phyloP scores from a whole-genome alignment of 306 rosid species.

The Cicer chorassanicum region DNA sequence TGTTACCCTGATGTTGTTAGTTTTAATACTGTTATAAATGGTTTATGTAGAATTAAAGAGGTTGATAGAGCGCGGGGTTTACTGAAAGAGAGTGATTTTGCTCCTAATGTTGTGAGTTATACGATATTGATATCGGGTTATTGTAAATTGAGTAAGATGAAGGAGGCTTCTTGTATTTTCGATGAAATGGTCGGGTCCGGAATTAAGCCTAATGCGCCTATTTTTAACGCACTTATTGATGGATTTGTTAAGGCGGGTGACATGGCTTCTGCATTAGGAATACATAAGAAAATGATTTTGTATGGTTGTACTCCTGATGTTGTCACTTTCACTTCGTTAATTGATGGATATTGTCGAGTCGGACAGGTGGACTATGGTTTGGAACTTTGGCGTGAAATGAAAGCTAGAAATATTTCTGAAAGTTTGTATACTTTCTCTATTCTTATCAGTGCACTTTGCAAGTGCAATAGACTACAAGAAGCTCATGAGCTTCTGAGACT shows the following conservation, averaged over 20 bases:
- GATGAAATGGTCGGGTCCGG: conserved; percentile 64
- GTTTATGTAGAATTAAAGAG: conserved; percentile 67
- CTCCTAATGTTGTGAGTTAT: conserved; percentile 68
- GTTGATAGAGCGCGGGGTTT: conserved; percentile 62
- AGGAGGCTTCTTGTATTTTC: conserved; percentile 63
- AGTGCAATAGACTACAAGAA: conserved; percentile 67
- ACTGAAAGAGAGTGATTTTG: conserved; percentile 54
- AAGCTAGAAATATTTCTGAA: conserved; percentile 53
- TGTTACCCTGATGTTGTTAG: conserved; percentile 76
- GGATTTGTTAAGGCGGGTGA: conserved; percentile 76
- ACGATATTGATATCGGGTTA: conserved; percentile 76
- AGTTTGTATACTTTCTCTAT: conserved; percentile 74
- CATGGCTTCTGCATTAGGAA: conserved; percentile 60
- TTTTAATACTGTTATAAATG: conserved; percentile 74
- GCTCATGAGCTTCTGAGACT: conserved; percentile 66
- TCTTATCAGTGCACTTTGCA: conserved; percentile 76
- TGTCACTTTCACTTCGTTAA: conserved; percentile 72
- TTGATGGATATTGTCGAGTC: conserved; percentile 70
- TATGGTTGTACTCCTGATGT: conserved; percentile 69
- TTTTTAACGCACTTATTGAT: conserved; percentile 72
- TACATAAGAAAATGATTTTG: conserved; percentile 60
- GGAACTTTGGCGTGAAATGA: conserved; percentile 78
- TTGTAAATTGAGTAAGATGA: conserved; percentile 69
- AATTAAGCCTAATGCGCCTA: conserved; percentile 60
- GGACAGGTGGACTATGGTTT: conserved; percentile 66